Evolutionary conservation across 805 yeast species (phyloP).

Genomic region (Kregervanrija delftensis): DNA sequence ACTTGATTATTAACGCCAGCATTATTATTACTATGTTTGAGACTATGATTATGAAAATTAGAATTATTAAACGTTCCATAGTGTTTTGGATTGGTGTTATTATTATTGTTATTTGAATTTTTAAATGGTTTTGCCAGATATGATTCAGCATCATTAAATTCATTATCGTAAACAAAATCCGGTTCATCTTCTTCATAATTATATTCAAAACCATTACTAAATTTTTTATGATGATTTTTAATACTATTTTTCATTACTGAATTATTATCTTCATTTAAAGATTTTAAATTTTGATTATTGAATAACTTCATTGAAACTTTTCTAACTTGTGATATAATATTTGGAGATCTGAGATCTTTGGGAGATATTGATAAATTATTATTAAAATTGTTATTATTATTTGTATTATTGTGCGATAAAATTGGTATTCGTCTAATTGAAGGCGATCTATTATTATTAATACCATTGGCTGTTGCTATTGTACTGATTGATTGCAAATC

Average conservation of each 20-base stretch:
- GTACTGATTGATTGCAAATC: constrained; percentile 14
- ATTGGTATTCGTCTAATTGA: neutral
- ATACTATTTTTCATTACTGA: neutral
- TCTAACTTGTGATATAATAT: constrained; percentile 23
- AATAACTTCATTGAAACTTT: constrained; percentile 24
- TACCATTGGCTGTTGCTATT: neutral
- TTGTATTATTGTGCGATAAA: constrained; percentile 1
- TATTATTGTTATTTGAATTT: neutral
- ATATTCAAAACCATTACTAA: neutral
- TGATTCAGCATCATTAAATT: constrained; percentile 18
- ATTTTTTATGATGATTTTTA: neutral
- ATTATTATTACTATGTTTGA: neutral
- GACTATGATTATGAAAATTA: neutral
- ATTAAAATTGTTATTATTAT: neutral
- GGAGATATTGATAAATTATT: constrained; percentile 5
- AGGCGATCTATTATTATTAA: neutral
- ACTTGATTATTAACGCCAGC: neutral
- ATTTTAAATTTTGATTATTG: constrained; percentile 5
- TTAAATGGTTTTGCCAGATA: constrained; percentile 15
- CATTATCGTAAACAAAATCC: constrained; percentile 6
- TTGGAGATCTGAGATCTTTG: constrained; percentile 3
- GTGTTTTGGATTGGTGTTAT: neutral
- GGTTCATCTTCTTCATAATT: constrained; percentile 2
- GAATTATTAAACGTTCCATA: constrained; percentile 2
- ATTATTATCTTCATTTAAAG: neutral